Base-by-base conservation (phyloP, 176 grass and related monocot species). In the Miscanthus lutarioriparius region DNA sequence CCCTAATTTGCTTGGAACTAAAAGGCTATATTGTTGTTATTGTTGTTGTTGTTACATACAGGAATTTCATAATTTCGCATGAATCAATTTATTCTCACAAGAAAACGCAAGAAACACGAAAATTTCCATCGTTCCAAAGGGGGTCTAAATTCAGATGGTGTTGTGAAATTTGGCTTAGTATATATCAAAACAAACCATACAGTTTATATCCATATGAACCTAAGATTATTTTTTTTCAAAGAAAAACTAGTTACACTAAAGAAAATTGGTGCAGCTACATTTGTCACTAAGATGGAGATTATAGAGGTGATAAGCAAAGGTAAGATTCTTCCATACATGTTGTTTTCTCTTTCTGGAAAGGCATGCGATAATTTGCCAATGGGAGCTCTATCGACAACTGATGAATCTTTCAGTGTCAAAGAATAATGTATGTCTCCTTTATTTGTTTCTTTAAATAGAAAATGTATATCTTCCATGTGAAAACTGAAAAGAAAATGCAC, bases 321-420 rank as follows among this genome's bases (percentile, higher is more conserved):
- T n/a, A n/a, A n/a, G n/a, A n/a, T n/a, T n/a, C n/a, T n/a, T n/a
- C n/a, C n/a, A n/a, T n/a, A n/a, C n/a, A n/a, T n/a, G n/a, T n/a
- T n/a, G n/a, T n/a, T n/a, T 62, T 85, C 86, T 53, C 87, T 84
- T 80, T 85, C 6, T 1, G 23, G 9, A 84, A 84, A 84, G 76
- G 7, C 56, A 30, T 19, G 27, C 27, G 0, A 75, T 67, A 80
- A 62, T 80, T 85, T 33, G 22, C 11, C 48, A 75, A 62, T n/a
- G 32, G 15, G 10, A 65, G 61, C 35, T 23, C 38, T 38, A 70
- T 30, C 39, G 2, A 44, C 16, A 80, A 74, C 67, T 56, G 59
- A 8, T 25, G 11, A 0, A 59, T 35, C 49, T 67, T 65, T 53
- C 56, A 27, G 0, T 23, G 17, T 35, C 12, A 47, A 15, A 75